Percentiles rank a stretch among this genome's conserved stretches.
phyloP scores from a whole-genome alignment of 2,329 filamentous ascomycete species.

The Fusarium anguioides region DNA sequence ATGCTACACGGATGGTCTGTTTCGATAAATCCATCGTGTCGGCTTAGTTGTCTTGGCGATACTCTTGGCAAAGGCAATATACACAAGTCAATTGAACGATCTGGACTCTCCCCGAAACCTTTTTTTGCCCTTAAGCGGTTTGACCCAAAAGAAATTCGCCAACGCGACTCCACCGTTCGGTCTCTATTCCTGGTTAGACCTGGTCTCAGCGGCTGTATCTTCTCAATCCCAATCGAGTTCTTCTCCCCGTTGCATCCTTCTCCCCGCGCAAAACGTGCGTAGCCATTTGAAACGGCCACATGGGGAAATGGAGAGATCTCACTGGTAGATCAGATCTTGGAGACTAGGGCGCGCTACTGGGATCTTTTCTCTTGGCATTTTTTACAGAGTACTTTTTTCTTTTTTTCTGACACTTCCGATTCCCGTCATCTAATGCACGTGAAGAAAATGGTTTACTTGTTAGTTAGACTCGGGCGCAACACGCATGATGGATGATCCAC shows the following conservation, averaged over 20 bases:
- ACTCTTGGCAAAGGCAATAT: not conserved
- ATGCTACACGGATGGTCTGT: not conserved
- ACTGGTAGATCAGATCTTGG: conserved; percentile 20
- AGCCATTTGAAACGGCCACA: conserved; percentile 31
- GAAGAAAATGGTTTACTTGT: too few species aligned
- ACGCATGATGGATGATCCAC: not conserved
- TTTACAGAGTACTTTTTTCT: not conserved
- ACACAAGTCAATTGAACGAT: not conserved
- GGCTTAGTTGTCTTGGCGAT: not conserved
- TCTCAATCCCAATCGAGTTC: conserved; percentile 5
- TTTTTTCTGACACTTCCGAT: conserved; percentile 10
- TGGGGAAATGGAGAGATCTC: conserved; percentile 29
- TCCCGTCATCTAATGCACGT: conserved; percentile 4
- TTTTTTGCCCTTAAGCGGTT: not conserved
- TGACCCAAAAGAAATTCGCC: not conserved
- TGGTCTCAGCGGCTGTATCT: not conserved
- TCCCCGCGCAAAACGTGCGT: conserved; percentile 16
- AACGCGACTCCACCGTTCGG: conserved; percentile 28
- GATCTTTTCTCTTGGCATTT: not conserved
- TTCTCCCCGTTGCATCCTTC: conserved; percentile 1
- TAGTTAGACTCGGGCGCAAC: not conserved
- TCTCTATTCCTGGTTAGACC: conserved; percentile 28
- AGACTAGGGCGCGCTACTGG: not conserved
- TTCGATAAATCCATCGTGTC: not conserved
- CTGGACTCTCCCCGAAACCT: not conserved